phyloP scores from a whole-genome alignment of 2,329 filamentous ascomycete genomes.

The Exutisphaerella laricina region DNA sequence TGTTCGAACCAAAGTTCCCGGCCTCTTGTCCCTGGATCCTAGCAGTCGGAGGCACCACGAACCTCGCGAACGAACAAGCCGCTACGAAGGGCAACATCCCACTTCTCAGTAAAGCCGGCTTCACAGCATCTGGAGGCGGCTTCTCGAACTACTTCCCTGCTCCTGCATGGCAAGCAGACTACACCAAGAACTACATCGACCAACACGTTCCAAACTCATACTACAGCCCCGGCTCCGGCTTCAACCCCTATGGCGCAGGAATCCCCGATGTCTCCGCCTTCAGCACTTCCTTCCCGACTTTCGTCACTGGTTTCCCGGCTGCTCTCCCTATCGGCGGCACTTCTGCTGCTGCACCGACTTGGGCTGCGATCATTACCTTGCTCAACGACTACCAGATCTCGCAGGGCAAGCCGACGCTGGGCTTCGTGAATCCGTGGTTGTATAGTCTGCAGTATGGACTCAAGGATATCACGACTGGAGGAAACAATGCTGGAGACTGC shows the following conservation, averaged over 20 bases:
- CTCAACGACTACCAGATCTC: slow-evolving; percentile 57
- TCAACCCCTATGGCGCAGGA: slow-evolving; percentile 38
- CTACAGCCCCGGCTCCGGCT: slow-evolving; percentile 35
- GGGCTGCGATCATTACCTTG: slow-evolving; percentile 54
- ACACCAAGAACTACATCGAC: slow-evolving; percentile 36
- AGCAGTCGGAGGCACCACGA: slow-evolving; percentile 37
- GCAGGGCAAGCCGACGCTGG: slow-evolving; percentile 38
- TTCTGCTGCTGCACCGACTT: slow-evolving; percentile 52
- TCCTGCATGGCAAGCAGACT: slow-evolving; percentile 39
- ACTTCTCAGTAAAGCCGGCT: slow-evolving; percentile 7
- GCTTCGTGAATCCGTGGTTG: slow-evolving; percentile 56
- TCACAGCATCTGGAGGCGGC: slow-evolving; percentile 31
- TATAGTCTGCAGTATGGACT: slow-evolving; percentile 47
- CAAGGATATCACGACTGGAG: slow-evolving; percentile 43
- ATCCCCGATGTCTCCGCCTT: slow-evolving; percentile 42
- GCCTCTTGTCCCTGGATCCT: slow-evolving; percentile 45
- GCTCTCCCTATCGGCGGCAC: slow-evolving; percentile 37
- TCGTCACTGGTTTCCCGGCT: slow-evolving; percentile 34
- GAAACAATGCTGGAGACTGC: slow-evolving; percentile 23
- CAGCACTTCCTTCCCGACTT: slow-evolving; percentile 38
- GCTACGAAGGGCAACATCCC: slow-evolving; percentile 20
- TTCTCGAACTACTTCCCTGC: slow-evolving; percentile 42
- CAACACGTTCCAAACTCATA: slow-evolving; percentile 39
- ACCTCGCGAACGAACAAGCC: slow-evolving; percentile 21
- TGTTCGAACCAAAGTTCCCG: slow-evolving; percentile 44